A percentile compares a stretch with the other conserved stretches of the same genome.
Evolutionary conservation across 78 protist genomes (phyloP).

Genomic region (Creolimax fragrantissima): DNA sequence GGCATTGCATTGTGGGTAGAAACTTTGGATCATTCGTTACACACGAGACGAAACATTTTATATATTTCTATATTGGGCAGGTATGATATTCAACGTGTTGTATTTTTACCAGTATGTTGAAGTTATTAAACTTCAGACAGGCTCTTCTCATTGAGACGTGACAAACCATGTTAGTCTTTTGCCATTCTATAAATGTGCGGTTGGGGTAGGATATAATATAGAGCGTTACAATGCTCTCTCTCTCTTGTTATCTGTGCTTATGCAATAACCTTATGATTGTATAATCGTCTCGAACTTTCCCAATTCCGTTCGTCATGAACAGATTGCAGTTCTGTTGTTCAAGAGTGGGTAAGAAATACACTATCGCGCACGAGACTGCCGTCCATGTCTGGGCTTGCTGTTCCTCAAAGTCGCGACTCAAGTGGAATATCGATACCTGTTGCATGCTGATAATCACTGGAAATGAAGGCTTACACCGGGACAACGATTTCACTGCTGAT

Average conservation of each 20-base stretch:
- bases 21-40: constrained; percentile 98
- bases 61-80: constrained; percentile 95
- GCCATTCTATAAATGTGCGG: not conserved
- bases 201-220: not conserved
- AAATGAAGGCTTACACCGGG: too few species aligned
- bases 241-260: not conserved
- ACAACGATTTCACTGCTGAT: too few species aligned
- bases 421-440: too few species aligned
- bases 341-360: constrained; percentile 81
- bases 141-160: not conserved
- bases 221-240: not conserved
- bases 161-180: not conserved
- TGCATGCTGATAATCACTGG: too few species aligned
- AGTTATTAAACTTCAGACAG: not conserved
- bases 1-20: constrained; percentile 91
- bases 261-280: too few species aligned
- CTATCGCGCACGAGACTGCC: too few species aligned
- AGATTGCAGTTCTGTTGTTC: constrained; percentile 71
- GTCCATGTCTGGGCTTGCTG: too few species aligned
- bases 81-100: constrained; percentile 18
- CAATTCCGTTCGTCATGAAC: not conserved
- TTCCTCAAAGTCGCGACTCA: too few species aligned
- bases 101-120: not conserved
- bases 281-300: too few species aligned
- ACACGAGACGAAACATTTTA: constrained; percentile 96